A percentile compares a stretch with the other conserved stretches of the same genome.
phyloP scores from a whole-genome alignment of 2,329 filamentous ascomycete genomes.

The Fusarium sp. region DNA sequence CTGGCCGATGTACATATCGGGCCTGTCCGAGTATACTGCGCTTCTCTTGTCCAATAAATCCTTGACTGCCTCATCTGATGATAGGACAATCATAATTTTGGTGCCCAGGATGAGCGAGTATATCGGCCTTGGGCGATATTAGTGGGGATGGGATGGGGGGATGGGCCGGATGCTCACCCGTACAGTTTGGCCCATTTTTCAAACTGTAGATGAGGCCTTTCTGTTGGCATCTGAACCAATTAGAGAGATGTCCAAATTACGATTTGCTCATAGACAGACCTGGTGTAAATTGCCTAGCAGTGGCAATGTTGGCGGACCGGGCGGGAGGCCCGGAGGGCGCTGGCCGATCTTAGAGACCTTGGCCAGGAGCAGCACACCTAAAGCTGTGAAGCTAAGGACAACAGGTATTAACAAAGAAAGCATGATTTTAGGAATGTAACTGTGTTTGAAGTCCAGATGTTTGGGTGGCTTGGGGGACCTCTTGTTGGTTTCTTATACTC shows the following conservation, averaged over 20 bases:
- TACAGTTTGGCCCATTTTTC: background rate
- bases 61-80: background rate
- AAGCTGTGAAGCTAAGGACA: background rate
- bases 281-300: background rate
- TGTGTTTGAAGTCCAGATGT: background rate
- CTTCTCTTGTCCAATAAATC: background rate
- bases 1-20: background rate
- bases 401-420: background rate
- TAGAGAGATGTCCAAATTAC: background rate
- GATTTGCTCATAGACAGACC: background rate
- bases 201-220: background rate
- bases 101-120: background rate
- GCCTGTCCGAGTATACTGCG: background rate
- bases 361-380: background rate
- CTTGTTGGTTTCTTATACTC: background rate
- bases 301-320: background rate
- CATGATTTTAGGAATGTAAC: background rate
- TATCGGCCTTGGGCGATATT: background rate
- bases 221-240: background rate
- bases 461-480: background rate
- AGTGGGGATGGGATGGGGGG: rapidly evolving
- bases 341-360: background rate
- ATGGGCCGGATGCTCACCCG: background rate
- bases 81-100: background rate
- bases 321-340: background rate